Evolutionary conservation across 1,284 basidiomycete species (phyloP).

Genomic region (Clitocybe nebularis): DNA sequence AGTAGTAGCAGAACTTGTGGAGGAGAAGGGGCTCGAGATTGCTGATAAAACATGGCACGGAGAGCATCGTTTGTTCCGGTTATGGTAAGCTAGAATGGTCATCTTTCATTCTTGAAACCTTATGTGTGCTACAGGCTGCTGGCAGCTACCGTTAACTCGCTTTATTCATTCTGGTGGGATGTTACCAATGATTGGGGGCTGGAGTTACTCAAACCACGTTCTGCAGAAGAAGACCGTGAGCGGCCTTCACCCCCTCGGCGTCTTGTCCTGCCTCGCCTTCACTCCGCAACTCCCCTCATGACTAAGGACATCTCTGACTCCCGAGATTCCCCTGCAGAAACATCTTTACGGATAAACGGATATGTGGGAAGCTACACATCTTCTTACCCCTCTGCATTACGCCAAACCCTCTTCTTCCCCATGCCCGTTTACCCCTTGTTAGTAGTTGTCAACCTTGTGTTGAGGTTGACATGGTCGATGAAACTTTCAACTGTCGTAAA

Average conservation of each 20-base stretch:
- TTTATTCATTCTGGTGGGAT: slow-evolving; percentile 99
- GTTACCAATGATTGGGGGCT: slow-evolving; percentile 98
- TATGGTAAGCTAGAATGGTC: slow-evolving; percentile 59
- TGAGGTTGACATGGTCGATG: slow-evolving; percentile 94
- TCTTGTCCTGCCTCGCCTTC: slow-evolving; percentile 43
- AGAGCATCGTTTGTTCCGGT: slow-evolving; percentile 73
- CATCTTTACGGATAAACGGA: slow-evolving; percentile 6
- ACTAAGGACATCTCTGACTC: slow-evolving; percentile 24
- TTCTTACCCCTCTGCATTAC: slow-evolving; percentile 65
- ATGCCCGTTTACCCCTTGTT: slow-evolving; percentile 84
- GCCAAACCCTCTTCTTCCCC: slow-evolving; percentile 70
- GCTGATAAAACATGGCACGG: slow-evolving; percentile 63
- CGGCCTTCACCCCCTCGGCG: slow-evolving; percentile 32
- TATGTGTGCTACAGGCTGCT: slow-evolving; percentile 59
- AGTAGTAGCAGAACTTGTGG: slow-evolving; percentile 54
- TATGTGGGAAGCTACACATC: slow-evolving; percentile 19
- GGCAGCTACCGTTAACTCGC: slow-evolving; percentile 82
- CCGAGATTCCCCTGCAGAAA: slow-evolving; percentile 20
- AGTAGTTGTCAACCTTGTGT: slow-evolving; percentile 81
- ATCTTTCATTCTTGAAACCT: slow-evolving; percentile 5
- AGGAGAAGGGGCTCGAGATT: slow-evolving; percentile 42
- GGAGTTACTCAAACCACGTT: slow-evolving; percentile 53
- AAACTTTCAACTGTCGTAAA: slow-evolving; percentile 90
- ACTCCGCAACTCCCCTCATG: slow-evolving; percentile 30
- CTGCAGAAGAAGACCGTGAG: slow-evolving; percentile 17